Conservation (phyloP, 2,329 filamentous ascomycete species). For the Chaetomiaceae sp. region DNA sequence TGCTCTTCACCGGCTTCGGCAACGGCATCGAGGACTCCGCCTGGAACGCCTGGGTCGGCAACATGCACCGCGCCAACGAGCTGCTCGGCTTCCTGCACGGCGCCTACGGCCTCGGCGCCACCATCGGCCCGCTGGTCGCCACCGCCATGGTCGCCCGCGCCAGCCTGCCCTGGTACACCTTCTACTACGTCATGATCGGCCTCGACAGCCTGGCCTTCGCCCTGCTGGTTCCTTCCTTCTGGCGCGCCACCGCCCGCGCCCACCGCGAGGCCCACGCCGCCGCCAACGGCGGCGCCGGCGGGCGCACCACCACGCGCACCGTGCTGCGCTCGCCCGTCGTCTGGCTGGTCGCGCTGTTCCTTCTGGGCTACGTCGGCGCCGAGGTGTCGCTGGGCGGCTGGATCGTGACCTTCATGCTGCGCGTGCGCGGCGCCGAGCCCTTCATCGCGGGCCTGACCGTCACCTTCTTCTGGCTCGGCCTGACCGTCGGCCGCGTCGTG, state of each 20-base stretch:
- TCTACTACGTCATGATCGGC: constrained; percentile 69
- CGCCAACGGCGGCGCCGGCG: constrained; percentile 28
- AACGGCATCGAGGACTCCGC: constrained; percentile 60
- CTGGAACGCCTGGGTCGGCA: constrained; percentile 59
- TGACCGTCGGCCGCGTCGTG: constrained; percentile 66
- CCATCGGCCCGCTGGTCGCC: constrained; percentile 62
- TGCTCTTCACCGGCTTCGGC: constrained; percentile 62
- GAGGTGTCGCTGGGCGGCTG: constrained; percentile 62
- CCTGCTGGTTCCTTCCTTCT: constrained; percentile 52
- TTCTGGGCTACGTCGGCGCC: constrained; percentile 71
- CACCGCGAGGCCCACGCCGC: constrained; percentile 42
- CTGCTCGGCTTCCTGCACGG: constrained; percentile 67
- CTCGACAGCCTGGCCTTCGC: constrained; percentile 43
- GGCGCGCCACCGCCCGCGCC: constrained; percentile 51
- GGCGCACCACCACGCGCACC: constrained; percentile 39
- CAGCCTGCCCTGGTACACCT: constrained; percentile 60
- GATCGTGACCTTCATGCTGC: constrained; percentile 84
- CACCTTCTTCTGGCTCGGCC: constrained; percentile 78
- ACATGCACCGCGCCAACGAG: constrained; percentile 67
- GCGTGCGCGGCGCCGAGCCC: constrained; percentile 59
- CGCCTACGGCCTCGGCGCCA: constrained; percentile 65
- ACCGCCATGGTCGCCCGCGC: constrained; percentile 65
- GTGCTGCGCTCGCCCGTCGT: constrained; percentile 44
- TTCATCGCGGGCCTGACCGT: constrained; percentile 70
- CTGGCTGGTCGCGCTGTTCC: constrained; percentile 68